Base-by-base conservation (phyloP, 441 rosid species). In the Syzygium syzygioides region DNA sequence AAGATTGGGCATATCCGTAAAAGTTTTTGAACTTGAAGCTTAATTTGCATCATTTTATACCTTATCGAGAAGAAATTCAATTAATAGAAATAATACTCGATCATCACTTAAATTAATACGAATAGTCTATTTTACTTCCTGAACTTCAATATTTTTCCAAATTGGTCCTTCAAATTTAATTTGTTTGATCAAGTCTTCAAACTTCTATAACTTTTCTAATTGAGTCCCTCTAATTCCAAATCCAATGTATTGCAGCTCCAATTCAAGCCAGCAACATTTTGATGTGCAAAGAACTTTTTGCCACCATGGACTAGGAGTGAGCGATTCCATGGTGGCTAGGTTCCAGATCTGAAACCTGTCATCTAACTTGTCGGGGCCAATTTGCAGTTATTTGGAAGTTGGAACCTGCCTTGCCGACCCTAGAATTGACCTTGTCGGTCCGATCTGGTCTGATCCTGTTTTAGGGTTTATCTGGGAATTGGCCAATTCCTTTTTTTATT, bases 401-500 rank as follows among this genome's bases (percentile, higher is more conserved):
- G 2, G 19, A 62, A 62, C 3, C 34, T 62, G 7, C 34, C 14
- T 14, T 8, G 10, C 14, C 3, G 34, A 62, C 9, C 18, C 4
- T 13, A 5, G 13, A 34, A 34, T 10, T 4, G 7, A 2, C 79
- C 25, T 1, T 1, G 1, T 19, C 4, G 0, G 1, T 41, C 45
- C 7, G 5, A 7, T 41, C 7, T 1, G 6, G 7, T 41, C 41
- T 37, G 6, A 0, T 68, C 48, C 14, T 0, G 11, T 34, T 34
- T 6, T 2, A 37, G 20, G 26, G 48, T 34, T 26, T 71, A 41
- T 12, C 28, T 0, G 1, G 0, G 28, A 71, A 10, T 3, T 5
- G 0, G 12, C 79, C 79, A 68, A 68, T 32, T 32, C 6, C 10
- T 9, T 1, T 32, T 17, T 17, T 13, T 13, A 2, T 32, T 32